phyloP scores from a whole-genome alignment of 1,284 basidiomycete genomes.

The Ceratobasidium sp. region DNA sequence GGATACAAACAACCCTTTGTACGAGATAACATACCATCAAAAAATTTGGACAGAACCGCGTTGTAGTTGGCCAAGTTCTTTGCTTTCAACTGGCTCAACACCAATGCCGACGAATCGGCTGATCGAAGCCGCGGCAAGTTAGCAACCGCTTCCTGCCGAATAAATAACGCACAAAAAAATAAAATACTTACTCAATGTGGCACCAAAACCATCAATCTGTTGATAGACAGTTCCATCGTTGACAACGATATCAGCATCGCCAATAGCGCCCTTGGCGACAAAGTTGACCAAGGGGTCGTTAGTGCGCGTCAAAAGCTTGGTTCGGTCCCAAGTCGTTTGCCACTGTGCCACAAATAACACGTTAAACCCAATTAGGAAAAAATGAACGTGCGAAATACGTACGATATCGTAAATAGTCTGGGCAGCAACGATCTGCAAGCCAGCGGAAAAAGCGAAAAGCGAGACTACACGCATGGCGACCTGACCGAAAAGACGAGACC shows the following conservation, averaged over 20 bases:
- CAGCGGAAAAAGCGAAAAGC: not conserved
- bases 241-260: conserved; percentile 66
- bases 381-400: not conserved
- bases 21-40: conserved; percentile 57
- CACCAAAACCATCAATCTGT: conserved; percentile 67
- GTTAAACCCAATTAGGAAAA: not conserved
- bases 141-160: not conserved
- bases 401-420: conserved; percentile 47
- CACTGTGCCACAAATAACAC: conserved; percentile 60
- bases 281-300: conserved; percentile 62
- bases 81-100: conserved; percentile 67
- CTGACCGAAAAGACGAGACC: not conserved
- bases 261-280: conserved; percentile 62
- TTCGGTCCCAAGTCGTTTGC: conserved; percentile 74
- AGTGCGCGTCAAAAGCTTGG: conserved; percentile 63
- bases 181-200: conserved; percentile 65
- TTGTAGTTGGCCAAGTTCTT: conserved; percentile 65
- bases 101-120: conserved; percentile 69
- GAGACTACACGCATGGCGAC: not conserved
- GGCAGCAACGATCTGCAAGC: conserved; percentile 28
- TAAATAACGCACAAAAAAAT: not conserved
- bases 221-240: conserved; percentile 64
- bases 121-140: conserved; percentile 1
- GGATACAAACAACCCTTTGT: not conserved
- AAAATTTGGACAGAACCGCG: conserved; percentile 64